Conservation (phyloP, 164 flowering plant genomes). For the Taxillus chinensis region DNA sequence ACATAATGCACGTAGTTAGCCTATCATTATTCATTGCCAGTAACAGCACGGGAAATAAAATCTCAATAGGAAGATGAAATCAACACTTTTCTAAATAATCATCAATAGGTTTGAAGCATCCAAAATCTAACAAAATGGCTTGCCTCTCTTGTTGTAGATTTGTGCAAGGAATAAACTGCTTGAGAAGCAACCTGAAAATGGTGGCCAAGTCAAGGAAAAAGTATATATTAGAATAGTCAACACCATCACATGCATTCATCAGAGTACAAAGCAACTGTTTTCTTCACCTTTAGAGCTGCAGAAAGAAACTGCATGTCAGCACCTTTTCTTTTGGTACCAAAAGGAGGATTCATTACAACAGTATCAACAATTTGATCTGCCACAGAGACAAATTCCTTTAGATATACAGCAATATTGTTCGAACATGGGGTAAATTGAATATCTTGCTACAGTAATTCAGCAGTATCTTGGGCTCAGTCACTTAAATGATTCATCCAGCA, state of each 20-base stretch:
- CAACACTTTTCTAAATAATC: too few relatives aligned
- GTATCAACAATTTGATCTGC: conserved; percentile 68
- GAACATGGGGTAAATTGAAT: conserved; percentile 3
- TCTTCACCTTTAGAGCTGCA: conserved; percentile 57
- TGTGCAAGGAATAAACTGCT: conserved; percentile 96
- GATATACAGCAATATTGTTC: neutral
- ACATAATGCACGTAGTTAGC: too few relatives aligned
- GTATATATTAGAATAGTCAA: neutral
- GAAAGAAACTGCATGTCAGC: conserved; percentile 84
- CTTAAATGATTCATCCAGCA: too few relatives aligned
- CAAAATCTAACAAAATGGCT: neutral
- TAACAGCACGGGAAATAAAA: too few relatives aligned
- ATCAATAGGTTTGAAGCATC: too few relatives aligned
- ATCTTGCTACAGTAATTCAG: too few relatives aligned
- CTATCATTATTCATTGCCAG: too few relatives aligned
- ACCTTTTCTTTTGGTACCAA: conserved; percentile 92
- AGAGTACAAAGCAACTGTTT: neutral
- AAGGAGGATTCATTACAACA: conserved; percentile 96
- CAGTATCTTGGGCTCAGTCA: too few relatives aligned
- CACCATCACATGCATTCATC: neutral
- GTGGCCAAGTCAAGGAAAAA: conserved; percentile 4
- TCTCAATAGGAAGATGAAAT: too few relatives aligned
- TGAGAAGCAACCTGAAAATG: conserved; percentile 60
- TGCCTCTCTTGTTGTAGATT: conserved; percentile 96
- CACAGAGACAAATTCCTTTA: neutral